Conservation (phyloP, 1,284 basidiomycete genomes). For the Trichosporon sp. region DNA sequence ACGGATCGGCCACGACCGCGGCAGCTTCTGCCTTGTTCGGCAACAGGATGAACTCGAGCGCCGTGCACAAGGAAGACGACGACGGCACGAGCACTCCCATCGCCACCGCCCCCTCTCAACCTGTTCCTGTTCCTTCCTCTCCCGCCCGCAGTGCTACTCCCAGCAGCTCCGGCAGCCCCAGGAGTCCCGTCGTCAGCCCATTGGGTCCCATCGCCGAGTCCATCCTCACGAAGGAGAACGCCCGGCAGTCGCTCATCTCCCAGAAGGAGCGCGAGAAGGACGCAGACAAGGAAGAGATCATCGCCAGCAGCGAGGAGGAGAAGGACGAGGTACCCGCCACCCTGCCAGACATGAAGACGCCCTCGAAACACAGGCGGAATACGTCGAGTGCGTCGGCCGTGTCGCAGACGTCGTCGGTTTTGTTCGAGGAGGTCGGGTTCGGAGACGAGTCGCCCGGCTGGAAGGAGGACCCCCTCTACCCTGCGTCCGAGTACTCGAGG, state of each 20-base stretch:
- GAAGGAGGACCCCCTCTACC: constrained; percentile 28
- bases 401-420: constrained; percentile 20
- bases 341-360: constrained; percentile 4
- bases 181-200: background rate
- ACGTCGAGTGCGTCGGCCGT: constrained; percentile 5
- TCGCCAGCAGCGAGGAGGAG: constrained; percentile 12
- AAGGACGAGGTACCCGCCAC: constrained; percentile 4
- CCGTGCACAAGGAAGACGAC: constrained; percentile 2
- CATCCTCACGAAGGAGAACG: background rate
- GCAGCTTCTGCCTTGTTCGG: constrained; percentile 8
- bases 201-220: constrained; percentile 3
- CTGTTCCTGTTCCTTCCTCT: background rate
- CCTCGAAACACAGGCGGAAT: background rate
- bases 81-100: constrained; percentile 9
- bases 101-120: background rate
- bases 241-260: background rate
- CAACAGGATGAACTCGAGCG: constrained; percentile 16
- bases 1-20: constrained; percentile 11
- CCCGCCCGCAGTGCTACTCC: background rate
- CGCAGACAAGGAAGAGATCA: background rate
- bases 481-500: constrained; percentile 15
- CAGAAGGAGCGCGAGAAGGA: background rate
- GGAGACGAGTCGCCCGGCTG: constrained; percentile 28
- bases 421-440: constrained; percentile 34
- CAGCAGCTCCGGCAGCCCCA: background rate